Percentiles rank a stretch among this genome's conserved stretches.
Evolutionary conservation across 495 filamentous ascomycete genomes (phyloP).

Genomic region (Aspergillus bridgeri): DNA sequence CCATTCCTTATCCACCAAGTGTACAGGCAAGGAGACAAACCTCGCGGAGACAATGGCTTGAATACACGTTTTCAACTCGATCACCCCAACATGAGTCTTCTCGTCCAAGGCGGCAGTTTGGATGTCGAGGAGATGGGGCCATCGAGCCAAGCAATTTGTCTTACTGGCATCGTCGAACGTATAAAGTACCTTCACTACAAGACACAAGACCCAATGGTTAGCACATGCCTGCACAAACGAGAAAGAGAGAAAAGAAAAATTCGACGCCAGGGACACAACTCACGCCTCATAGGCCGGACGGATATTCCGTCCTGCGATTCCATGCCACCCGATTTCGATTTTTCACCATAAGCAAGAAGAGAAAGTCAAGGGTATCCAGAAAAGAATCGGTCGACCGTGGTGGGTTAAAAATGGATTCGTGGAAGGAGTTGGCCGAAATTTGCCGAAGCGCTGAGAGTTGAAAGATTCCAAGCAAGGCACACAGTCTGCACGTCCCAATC

Average conservation of each 20-base stretch:
- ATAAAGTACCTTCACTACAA: conserved; percentile 83
- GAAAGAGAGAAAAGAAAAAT: conserved; percentile 1
- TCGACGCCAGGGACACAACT: conserved; percentile 21
- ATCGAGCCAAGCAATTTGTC: conserved; percentile 87
- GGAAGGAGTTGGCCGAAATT: background rate
- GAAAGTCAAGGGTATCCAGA: background rate
- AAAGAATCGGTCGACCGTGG: background rate
- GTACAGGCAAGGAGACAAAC: conserved; percentile 32
- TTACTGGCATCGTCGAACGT: conserved; percentile 90
- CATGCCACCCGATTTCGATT: conserved; percentile 36
- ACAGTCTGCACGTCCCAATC: conserved; percentile 5
- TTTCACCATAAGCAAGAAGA: conserved; percentile 30
- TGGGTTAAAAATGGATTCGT: background rate
- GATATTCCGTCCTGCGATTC: conserved; percentile 50
- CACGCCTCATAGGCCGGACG: conserved; percentile 54
- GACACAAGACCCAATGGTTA: conserved; percentile 14
- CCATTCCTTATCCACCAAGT: background rate
- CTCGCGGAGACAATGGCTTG: conserved; percentile 76
- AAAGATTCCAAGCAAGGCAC: conserved; percentile 10
- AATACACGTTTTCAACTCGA: conserved; percentile 87
- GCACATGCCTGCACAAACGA: conserved; percentile 4
- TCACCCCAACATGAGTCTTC: conserved; percentile 72
- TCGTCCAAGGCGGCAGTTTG: conserved; percentile 80
- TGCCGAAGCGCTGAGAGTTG: background rate
- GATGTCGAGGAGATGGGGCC: conserved; percentile 75